Evolutionary conservation across 306 rosid species (phyloP), one percentile per base, ranked within the genome.

Genomic region (Inga laurina): DNA sequence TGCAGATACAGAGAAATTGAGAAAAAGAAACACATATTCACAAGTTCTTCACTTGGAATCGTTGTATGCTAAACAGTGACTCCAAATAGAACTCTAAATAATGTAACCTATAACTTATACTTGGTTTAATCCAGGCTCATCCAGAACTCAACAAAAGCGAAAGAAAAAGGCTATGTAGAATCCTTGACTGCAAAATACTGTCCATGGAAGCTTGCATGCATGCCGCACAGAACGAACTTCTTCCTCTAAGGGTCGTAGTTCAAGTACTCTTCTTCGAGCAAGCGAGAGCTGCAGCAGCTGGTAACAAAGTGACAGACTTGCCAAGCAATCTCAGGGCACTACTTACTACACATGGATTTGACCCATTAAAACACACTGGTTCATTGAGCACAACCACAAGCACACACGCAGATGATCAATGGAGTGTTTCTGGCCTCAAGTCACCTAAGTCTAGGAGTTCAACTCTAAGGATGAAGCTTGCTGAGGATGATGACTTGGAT

Each of bases 191-290:
- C 91, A 94, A 88, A 74, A 94, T 88, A 72, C 92, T 94, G 22
- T 88, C 98, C 0, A 87, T 94, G 92, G 97, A 92, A 86, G 95
- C 88, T 19, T 94, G 98, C 88, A 94, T 94, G 92, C 97, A 94
- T 78, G 98, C 98, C 15, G 97, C 98, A 30, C 98, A 94, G 82
- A 94, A 94, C 73, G 98, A 94, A 87, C 86, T 91, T 2, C 93
- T 94, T 5, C 98, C 98, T n/a, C 84, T 94, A 61, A 88, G 98
- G 37, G 95, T 94, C 3, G 95, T 94, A 67, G 97, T 94, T 37
- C 98, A 94, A 92, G 98, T 94, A 64, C 95, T 94, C 52, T 94
- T 94, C 89, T 94, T 94, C 61, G 98, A 94, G 93, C 98, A 94
- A 86, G 93, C 94, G 18, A 71, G 95, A 78, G 97, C 97, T 2